phyloP scores from a whole-genome alignment of 495 filamentous ascomycete genomes.

The Podospora pseudocomata region DNA sequence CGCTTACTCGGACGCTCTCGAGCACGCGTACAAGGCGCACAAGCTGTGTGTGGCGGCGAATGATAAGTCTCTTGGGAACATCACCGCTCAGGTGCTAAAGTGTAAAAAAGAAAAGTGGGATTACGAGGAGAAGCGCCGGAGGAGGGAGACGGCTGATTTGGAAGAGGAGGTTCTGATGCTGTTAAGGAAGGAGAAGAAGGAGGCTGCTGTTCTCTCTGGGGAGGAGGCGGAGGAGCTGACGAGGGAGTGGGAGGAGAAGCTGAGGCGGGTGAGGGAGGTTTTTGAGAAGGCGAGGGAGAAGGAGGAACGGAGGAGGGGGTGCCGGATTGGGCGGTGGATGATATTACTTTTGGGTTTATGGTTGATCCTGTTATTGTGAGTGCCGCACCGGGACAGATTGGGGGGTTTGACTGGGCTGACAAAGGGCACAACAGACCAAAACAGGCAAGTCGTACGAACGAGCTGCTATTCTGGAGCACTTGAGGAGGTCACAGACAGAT shows the following conservation, averaged over 20 bases:
- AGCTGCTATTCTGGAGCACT: constrained; percentile 78
- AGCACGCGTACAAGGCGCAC: constrained; percentile 70
- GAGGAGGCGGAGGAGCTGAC: constrained; percentile 50
- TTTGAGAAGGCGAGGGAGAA: constrained; percentile 57
- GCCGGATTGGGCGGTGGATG: constrained; percentile 84
- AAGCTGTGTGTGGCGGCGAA: constrained; percentile 58
- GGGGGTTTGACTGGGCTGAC: constrained; percentile 14
- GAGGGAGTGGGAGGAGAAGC: constrained; percentile 58
- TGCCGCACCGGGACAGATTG: constrained; percentile 1
- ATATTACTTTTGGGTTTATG: constrained; percentile 90
- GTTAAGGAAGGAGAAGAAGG: constrained; percentile 33
- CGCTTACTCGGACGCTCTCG: constrained; percentile 70
- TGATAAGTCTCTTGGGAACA: constrained; percentile 57
- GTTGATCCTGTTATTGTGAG: constrained; percentile 79
- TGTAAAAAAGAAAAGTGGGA: constrained; percentile 80
- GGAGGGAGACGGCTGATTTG: constrained; percentile 47
- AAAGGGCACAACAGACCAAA: constrained; percentile 54
- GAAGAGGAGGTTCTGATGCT: constrained; percentile 50
- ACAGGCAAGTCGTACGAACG: constrained; percentile 88
- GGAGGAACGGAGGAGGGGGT: constrained; percentile 58
- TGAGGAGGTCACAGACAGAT: constrained; percentile 70
- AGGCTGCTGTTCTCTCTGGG: constrained; percentile 23
- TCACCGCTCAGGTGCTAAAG: constrained; percentile 64
- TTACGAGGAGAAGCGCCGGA: constrained; percentile 47
- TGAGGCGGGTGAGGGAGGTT: constrained; percentile 53